A percentile compares a stretch with the other conserved stretches of the same genome.
Conservation (phyloP, 2,329 filamentous ascomycete species). For the Colletotrichum siamense region DNA sequence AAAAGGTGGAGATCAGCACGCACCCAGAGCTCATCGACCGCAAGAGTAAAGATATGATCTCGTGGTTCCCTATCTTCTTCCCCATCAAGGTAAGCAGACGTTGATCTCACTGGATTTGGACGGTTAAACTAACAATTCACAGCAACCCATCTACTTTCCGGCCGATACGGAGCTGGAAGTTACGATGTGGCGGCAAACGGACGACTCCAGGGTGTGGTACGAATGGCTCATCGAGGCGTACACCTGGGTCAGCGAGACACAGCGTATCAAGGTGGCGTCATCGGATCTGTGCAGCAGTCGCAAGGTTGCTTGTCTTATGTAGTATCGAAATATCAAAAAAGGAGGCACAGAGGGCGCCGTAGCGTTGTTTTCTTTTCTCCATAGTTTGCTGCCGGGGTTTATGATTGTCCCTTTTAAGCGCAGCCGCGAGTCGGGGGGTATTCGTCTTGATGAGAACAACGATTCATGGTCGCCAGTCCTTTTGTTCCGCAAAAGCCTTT, state of each 20-base stretch:
- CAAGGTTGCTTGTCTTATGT: conserved; percentile 76
- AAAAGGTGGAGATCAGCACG: conserved; percentile 85
- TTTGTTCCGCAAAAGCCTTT: background rate
- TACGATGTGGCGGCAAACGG: conserved; percentile 95
- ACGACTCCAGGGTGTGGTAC: conserved; percentile 97
- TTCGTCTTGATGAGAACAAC: background rate
- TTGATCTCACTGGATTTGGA: background rate
- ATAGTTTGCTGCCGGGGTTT: conserved; percentile 3
- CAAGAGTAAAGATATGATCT: conserved; percentile 98
- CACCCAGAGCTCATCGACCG: conserved; percentile 89
- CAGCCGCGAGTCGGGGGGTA: conserved; percentile 1
- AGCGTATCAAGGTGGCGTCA: conserved; percentile 68
- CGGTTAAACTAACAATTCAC: background rate
- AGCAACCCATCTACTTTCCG: conserved; percentile 87
- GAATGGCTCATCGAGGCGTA: conserved; percentile 96
- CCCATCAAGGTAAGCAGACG: conserved; percentile 77
- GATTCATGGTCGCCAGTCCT: conserved; percentile 1
- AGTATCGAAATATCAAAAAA: conserved; percentile 19
- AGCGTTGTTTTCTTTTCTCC: background rate
- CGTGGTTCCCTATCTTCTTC: conserved; percentile 99
- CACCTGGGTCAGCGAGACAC: conserved; percentile 63
- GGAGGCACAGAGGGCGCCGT: conserved; percentile 8
- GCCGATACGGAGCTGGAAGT: conserved; percentile 85
- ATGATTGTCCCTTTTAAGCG: background rate
- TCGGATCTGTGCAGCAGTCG: conserved; percentile 74